Conservation (phyloP, 139 green algal species). For the Asterochloris sp. region DNA sequence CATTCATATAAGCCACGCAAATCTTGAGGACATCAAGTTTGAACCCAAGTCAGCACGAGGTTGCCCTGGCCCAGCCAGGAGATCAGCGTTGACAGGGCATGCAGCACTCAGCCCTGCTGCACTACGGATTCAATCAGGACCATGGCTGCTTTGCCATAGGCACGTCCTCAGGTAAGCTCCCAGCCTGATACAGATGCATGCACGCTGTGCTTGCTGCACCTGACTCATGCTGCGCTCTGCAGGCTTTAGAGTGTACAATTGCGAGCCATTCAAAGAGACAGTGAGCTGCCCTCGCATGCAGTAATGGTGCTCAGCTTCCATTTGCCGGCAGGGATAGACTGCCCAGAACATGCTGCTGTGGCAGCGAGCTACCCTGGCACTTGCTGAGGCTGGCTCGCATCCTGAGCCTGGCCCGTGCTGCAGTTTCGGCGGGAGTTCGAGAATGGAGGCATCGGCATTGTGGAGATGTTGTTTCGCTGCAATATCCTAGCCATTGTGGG, state of each 20-base stretch:
- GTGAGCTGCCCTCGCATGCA: constrained; percentile 31
- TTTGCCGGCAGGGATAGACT: not conserved
- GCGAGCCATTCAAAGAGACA: constrained; percentile 89
- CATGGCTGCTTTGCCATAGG: constrained; percentile 82
- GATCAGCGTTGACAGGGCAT: not conserved
- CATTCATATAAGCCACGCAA: not conserved
- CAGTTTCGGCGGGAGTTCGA: constrained; percentile 85
- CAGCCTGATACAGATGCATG: too few relatives aligned
- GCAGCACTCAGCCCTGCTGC: constrained; percentile 25
- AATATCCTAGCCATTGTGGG: constrained; percentile 96
- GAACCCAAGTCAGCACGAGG: not conserved
- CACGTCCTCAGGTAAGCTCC: constrained; percentile 28
- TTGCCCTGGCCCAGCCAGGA: not conserved
- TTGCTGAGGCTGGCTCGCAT: not conserved
- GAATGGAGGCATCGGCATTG: constrained; percentile 72
- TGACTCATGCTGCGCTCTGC: not conserved
- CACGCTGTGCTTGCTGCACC: too few relatives aligned
- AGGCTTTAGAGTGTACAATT: constrained; percentile 92
- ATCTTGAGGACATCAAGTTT: not conserved
- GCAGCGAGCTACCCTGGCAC: not conserved
- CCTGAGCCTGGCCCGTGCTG: not conserved
- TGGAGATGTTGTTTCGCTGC: constrained; percentile 96
- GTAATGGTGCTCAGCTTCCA: not conserved
- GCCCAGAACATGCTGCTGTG: not conserved
- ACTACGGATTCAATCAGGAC: constrained; percentile 82